Evolutionary conservation across 805 yeast genomes (phyloP).

Genomic region (Saccharomycopsis sp.): DNA sequence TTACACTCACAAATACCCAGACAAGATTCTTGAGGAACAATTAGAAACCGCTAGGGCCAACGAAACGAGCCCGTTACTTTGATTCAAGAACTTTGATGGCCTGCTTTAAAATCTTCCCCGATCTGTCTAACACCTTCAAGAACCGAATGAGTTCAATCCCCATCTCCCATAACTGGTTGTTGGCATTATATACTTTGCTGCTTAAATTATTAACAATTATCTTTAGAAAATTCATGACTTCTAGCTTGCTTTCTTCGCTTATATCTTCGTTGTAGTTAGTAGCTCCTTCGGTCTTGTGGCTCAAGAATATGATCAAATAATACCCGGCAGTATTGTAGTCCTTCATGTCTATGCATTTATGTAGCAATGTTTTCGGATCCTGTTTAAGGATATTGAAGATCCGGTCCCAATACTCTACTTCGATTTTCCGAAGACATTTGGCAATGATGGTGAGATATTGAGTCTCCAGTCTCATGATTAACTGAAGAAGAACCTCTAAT

Average conservation of each 20-base stretch:
- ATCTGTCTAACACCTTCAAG: constrained; percentile 26
- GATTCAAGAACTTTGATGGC: constrained; percentile 5
- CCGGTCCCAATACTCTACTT: constrained; percentile 39
- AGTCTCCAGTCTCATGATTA: constrained; percentile 24
- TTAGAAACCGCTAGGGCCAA: not conserved
- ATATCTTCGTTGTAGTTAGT: constrained; percentile 3
- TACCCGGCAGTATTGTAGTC: constrained; percentile 43
- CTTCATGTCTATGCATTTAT: constrained; percentile 33
- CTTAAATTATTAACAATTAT: constrained; percentile 25
- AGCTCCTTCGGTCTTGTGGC: constrained; percentile 32
- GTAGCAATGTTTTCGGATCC: constrained; percentile 39
- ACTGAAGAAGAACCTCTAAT: constrained; percentile 19
- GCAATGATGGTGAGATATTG: constrained; percentile 33
- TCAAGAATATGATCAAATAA: constrained; percentile 41
- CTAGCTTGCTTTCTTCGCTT: constrained; percentile 20
- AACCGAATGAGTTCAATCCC: constrained; percentile 28
- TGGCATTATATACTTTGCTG: constrained; percentile 20
- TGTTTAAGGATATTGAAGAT: constrained; percentile 34
- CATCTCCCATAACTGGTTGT: constrained; percentile 29
- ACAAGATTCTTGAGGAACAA: not conserved
- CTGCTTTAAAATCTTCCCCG: constrained; percentile 10
- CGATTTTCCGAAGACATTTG: constrained; percentile 48
- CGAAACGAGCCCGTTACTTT: not conserved
- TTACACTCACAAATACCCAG: constrained; percentile 24
- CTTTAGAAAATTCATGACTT: constrained; percentile 25